These are phyloP conservation scores for Sporobolomyces phaffii DNA, from an alignment of 768 basidiomycete species.

Conservation along the genomic window DNA sequence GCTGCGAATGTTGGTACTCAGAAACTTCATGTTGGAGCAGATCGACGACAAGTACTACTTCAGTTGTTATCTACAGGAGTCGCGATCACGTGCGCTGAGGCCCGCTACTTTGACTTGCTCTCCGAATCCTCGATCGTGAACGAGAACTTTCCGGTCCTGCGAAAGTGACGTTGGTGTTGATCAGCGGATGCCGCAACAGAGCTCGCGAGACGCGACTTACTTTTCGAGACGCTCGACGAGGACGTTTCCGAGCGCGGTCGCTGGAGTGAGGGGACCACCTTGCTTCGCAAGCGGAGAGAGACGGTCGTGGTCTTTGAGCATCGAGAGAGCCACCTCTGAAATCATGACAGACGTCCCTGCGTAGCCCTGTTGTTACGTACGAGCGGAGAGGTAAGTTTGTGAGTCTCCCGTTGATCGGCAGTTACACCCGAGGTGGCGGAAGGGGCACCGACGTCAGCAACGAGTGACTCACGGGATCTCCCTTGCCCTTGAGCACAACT, in stretches of 20 bases:
- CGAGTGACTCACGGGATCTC: slow-evolving; percentile 62
- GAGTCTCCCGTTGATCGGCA: too few species aligned
- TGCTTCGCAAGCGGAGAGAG: slow-evolving; percentile 57
- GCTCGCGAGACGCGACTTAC: not conserved
- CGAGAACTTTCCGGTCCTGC: slow-evolving; percentile 48
- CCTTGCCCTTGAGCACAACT: slow-evolving; percentile 59
- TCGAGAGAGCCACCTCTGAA: slow-evolving; percentile 67
- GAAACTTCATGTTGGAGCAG: too few species aligned
- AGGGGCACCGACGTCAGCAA: too few species aligned
- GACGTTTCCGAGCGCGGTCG: slow-evolving; percentile 71
- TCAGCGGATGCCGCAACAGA: too few species aligned
- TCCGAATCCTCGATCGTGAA: slow-evolving; percentile 14
- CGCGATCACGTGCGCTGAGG: too few species aligned
- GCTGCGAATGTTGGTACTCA: too few species aligned
- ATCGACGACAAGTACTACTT: too few species aligned
- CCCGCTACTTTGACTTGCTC: not conserved
- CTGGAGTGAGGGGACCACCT: slow-evolving; percentile 79
- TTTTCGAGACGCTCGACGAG: slow-evolving; percentile 62
- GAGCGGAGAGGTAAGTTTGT: too few species aligned
- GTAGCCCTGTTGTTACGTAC: slow-evolving; percentile 57
- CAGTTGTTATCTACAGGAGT: too few species aligned
- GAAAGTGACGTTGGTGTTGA: too few species aligned
- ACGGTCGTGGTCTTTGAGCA: slow-evolving; percentile 54
- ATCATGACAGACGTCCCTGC: slow-evolving; percentile 60
- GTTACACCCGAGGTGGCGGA: too few species aligned